Base-by-base conservation (phyloP, 164 flowering plant genomes). In the Macadamia tetraphylla region DNA sequence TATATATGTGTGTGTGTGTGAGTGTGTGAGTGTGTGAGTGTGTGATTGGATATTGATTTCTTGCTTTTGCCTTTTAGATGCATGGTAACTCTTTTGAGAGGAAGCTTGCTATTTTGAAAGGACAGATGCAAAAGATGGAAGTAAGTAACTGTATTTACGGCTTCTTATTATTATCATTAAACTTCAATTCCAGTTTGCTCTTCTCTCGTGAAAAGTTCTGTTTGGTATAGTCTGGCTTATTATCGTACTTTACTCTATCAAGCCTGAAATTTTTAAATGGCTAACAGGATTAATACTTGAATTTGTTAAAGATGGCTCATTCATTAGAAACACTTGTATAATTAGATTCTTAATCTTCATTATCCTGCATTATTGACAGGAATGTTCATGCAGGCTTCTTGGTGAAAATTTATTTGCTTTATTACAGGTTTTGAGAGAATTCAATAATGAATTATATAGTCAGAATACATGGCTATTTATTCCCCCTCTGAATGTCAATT, bases 31-130 rank as follows among this genome's bases (percentile, higher is more conserved):
- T 35, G 40, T 35, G 40, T 35, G 40, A 2, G 40, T 51, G 46
- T 62, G 53, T 29, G 23, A 10, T 18, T 9, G 42, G 59, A 60
- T 14, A 66, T 23, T 40, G 17, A 52, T 73, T 3, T 60, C 65
- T 76, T 12, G 64, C 10, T 66, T 60, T 58, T 44, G 51, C 56
- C 46, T 12, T 76, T 65, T 60, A 89, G 95, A 80, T 87, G 84
- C 81, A 70, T 60, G 92, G 94, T 15, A 89, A 81, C 74, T 83
- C 94, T 48, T 89, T 86, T 75, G 86, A 89, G 76, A 80, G 90
- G 72, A 89, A 85, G 85, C 92, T 89, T 70, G 88, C 92, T 52
- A 62, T 82, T 31, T 62, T 88, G 70, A 88, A 82, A 63, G 88
- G 89, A 48, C 73, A 74, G 60, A 31, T 67, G 62, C 73, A 75